Evolutionary conservation across 2,329 filamentous ascomycete genomes (phyloP), one percentile per base, ranked within the genome.

Genomic region (Exophiala viscosa): DNA sequence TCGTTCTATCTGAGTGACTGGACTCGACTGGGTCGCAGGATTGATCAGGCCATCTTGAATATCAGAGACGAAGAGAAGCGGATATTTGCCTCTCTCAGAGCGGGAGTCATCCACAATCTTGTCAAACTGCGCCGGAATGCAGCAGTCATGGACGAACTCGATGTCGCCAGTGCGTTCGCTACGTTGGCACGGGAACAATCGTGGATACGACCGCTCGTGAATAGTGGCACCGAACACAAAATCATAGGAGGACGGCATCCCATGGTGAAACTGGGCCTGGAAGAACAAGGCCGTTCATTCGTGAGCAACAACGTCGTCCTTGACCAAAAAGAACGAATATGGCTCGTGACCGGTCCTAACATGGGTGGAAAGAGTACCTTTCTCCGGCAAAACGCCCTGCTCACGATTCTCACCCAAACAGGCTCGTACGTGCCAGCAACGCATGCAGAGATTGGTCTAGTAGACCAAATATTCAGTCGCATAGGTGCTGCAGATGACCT

Each of bases 361-460:
- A 99, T 99, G 93, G 93, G 87, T 1, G 93, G 93, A 43, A 99
- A 99, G 73, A 92, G 87, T 67, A 99, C 93, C 0, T 99, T 96
- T 66, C 77, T 99, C 4, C 87, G 93, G 1, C 95, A 99, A 65
- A 97, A 96, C 69, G 93, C 93, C 2, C 79, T 99, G 46, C 95
- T 97, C 62, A 90, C 89, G 1, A 89, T 99, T 57, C 80, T 99
- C 11, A 92, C 93, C 1, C 93, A 99, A 71, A 85, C 90, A 2
- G 93, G 93, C 9, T 91, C 86, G 57, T 97, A 91, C 69, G 92
- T 99, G 0, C 93, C 93, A 0, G 93, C 93, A 0, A 81, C 86
- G 18, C 88, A 89, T 67, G 92, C 90, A 3, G 84, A 89, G 62
- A 79, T 99, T 20, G 91, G 92, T 1, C 77, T 99, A 39, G 90